Conservation (phyloP, 768 basidiomycete species). For the Russula ochroleuca region DNA sequence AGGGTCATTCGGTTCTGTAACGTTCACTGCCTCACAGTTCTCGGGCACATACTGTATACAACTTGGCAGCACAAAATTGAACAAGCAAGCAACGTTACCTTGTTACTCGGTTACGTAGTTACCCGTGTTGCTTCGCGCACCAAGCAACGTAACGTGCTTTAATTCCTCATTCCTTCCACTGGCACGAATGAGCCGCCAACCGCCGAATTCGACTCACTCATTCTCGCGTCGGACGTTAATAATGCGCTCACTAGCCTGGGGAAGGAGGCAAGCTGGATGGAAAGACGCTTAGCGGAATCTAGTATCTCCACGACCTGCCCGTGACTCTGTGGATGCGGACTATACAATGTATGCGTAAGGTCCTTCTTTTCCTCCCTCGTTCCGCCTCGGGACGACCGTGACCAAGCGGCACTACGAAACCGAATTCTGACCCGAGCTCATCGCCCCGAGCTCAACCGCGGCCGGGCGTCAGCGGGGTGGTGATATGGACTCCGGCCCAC, state of each 20-base stretch:
- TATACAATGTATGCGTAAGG: slow-evolving; percentile 51
- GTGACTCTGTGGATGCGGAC: slow-evolving; percentile 45
- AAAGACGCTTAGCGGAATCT: slow-evolving; percentile 43
- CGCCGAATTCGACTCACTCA: slow-evolving; percentile 40
- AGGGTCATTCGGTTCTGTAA: not conserved
- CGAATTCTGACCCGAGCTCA: slow-evolving; percentile 36
- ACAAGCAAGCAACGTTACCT: slow-evolving; percentile 29
- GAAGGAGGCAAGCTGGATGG: slow-evolving; percentile 38
- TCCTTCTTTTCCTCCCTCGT: slow-evolving; percentile 14
- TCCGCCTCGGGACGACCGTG: not conserved
- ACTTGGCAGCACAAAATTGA: slow-evolving; percentile 33
- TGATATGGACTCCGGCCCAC: slow-evolving; percentile 37
- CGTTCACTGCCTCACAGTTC: slow-evolving; percentile 23
- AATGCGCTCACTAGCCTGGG: slow-evolving; percentile 43
- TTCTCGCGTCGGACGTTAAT: slow-evolving; percentile 44
- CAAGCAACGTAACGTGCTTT: slow-evolving; percentile 29
- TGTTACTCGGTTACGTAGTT: slow-evolving; percentile 32
- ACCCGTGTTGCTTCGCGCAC: slow-evolving; percentile 29
- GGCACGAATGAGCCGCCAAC: slow-evolving; percentile 6
- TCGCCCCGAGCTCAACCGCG: slow-evolving; percentile 27
- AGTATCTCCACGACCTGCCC: slow-evolving; percentile 46
- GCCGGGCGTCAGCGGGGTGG: not conserved
- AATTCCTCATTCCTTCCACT: slow-evolving; percentile 25
- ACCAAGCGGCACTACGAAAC: slow-evolving; percentile 40
- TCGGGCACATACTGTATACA: slow-evolving; percentile 34